A percentile compares a stretch with the other conserved stretches of the same genome.
Evolutionary conservation across 805 yeast genomes (phyloP).

Genomic region (Saccharomycopsis lassenensis): DNA sequence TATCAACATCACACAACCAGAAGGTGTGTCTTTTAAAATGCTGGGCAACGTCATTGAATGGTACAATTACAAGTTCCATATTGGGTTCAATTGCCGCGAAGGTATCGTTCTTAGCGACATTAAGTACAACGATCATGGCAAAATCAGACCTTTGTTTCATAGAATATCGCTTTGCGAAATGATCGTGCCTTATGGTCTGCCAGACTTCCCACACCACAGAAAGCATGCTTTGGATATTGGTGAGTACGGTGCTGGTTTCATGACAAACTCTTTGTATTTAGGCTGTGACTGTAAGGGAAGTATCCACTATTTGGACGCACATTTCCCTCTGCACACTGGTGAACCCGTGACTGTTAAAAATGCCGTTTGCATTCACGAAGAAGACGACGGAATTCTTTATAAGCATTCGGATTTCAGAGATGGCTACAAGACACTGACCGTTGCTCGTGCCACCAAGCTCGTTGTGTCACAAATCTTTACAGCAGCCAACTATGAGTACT

Average conservation of each 20-base stretch:
- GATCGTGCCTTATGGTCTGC: conserved; percentile 80
- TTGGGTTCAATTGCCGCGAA: conserved; percentile 80
- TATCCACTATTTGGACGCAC: conserved; percentile 75
- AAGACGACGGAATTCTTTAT: conserved; percentile 69
- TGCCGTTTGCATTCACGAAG: conserved; percentile 79
- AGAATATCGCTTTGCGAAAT: conserved; percentile 69
- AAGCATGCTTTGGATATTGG: conserved; percentile 83
- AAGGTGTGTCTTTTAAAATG: conserved; percentile 70
- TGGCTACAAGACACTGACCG: conserved; percentile 60
- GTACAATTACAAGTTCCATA: conserved; percentile 69
- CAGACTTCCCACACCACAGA: conserved; percentile 72
- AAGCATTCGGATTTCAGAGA: conserved; percentile 83
- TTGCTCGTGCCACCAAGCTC: conserved; percentile 64
- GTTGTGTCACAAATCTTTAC: conserved; percentile 74
- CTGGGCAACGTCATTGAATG: conserved; percentile 60
- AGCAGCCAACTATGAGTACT: conserved; percentile 80
- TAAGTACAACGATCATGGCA: conserved; percentile 65
- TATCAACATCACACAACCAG: conserved; percentile 64
- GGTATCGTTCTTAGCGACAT: conserved; percentile 72
- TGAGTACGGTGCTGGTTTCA: conserved; percentile 80
- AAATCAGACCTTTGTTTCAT: conserved; percentile 64
- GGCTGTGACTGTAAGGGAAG: conserved; percentile 86
- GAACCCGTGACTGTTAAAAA: conserved; percentile 61
- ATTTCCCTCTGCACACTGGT: conserved; percentile 57
- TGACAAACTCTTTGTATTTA: conserved; percentile 67